These are phyloP conservation scores for Xylaria longipes DNA, from an alignment of 495 filamentous ascomycete genomes.

Conservation along the genomic window DNA sequence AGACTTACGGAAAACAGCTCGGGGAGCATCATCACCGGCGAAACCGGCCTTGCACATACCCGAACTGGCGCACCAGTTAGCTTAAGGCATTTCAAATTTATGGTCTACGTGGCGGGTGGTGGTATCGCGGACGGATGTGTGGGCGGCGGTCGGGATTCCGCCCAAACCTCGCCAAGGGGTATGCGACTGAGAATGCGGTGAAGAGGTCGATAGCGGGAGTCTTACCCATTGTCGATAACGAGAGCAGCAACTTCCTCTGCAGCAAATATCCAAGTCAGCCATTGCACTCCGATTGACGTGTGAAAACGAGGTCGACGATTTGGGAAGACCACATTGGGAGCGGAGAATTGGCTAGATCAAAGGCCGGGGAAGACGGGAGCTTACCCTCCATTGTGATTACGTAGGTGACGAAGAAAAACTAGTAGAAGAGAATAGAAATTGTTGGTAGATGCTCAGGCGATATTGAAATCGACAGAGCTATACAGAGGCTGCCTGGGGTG, in stretches of 20 bases:
- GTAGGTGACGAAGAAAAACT: conserved; percentile 46
- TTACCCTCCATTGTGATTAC: conserved; percentile 62
- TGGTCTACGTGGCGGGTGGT: conserved; percentile 17
- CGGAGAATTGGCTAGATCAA: conserved; percentile 16
- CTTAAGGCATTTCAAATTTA: conserved; percentile 29
- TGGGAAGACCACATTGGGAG: conserved; percentile 14
- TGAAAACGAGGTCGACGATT: conserved; percentile 20
- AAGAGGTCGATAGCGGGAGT: conserved; percentile 36
- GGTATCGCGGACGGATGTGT: conserved; percentile 19
- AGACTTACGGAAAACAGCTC: conserved; percentile 99
- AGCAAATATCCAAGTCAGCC: conserved; percentile 61
- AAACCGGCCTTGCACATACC: conserved; percentile 99
- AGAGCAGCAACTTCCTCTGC: conserved; percentile 99
- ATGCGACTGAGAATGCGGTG: conserved; percentile 44
- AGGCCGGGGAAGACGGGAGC: conserved; percentile 28
- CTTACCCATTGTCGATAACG: conserved; percentile 99
- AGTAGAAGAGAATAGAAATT: conserved; percentile 43
- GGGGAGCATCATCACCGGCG: conserved; percentile 99
- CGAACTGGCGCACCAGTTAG: conserved; percentile 76
- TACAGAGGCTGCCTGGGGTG: conserved; percentile 27
- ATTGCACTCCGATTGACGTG: conserved; percentile 27
- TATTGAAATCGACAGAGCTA: conserved; percentile 51
- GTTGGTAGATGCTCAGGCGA: conserved; percentile 48
- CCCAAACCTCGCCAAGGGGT: conserved; percentile 28
- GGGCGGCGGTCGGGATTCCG: conserved; percentile 9